Conservation (phyloP, 345 rosid species). For the Melaleuca quinquenervia region DNA sequence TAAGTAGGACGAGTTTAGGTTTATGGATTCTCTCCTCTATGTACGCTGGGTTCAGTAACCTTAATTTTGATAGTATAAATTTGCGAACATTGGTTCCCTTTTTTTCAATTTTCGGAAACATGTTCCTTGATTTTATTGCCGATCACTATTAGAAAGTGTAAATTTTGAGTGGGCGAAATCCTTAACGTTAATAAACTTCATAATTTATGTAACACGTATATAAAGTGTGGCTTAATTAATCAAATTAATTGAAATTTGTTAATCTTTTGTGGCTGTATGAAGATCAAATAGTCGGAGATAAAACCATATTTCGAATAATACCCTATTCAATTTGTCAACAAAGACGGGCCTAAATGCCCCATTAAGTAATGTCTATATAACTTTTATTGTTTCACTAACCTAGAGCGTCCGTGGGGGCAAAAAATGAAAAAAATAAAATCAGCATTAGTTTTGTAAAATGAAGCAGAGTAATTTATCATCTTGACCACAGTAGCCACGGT, state of each 20-base stretch:
- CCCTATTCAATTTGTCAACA: neutral
- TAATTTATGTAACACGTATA: neutral
- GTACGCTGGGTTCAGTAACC: neutral
- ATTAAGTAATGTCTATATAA: neutral
- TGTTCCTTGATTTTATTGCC: neutral
- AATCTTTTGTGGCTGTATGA: neutral
- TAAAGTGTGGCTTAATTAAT: neutral
- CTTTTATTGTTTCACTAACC: neutral
- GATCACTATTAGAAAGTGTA: neutral
- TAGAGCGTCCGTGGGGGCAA: neutral
- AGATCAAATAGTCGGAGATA: neutral
- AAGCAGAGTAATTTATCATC: neutral
- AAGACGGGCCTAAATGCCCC: neutral
- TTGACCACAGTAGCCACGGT: neutral
- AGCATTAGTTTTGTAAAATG: neutral
- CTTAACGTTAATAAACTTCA: neutral
- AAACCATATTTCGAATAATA: neutral
- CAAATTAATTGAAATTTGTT: neutral
- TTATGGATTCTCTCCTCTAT: neutral
- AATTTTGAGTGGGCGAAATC: neutral
- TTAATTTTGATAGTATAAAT: neutral
- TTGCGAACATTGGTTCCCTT: neutral
- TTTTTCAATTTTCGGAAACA: neutral
- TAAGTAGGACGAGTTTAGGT: neutral
- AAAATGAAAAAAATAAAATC: neutral